phyloP scores from a whole-genome alignment of 2,329 filamentous ascomycete genomes.

The Albifimbria verrucaria region DNA sequence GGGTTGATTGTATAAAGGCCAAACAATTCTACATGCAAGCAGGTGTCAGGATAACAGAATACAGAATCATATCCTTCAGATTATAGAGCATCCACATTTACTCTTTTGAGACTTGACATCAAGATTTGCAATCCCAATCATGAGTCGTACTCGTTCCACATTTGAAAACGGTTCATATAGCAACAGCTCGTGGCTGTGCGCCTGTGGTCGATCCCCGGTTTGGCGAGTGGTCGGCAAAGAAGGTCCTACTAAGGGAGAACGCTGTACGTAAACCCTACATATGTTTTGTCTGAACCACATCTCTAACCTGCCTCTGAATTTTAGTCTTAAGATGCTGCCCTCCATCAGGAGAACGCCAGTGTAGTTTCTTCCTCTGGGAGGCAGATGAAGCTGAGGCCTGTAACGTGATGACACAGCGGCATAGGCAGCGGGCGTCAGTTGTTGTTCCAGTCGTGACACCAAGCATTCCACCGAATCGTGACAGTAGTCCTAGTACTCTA shows the following conservation, averaged over 20 bases:
- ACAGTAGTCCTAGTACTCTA: background rate
- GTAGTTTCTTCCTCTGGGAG: background rate
- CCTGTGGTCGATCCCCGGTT: background rate
- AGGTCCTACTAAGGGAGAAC: background rate
- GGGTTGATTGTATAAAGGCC: background rate
- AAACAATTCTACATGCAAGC: background rate
- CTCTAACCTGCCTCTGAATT: background rate
- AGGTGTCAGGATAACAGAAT: background rate
- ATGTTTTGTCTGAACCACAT: background rate
- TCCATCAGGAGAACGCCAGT: background rate
- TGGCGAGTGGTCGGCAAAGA: background rate
- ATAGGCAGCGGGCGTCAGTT: background rate
- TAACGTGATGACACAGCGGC: background rate
- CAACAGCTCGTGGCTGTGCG: background rate
- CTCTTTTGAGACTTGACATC: background rate
- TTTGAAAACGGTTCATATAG: background rate
- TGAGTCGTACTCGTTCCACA: background rate
- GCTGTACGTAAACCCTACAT: background rate
- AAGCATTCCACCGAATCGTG: background rate
- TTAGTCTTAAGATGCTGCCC: background rate
- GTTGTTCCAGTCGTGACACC: background rate
- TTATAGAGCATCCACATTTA: background rate
- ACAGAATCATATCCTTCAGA: background rate
- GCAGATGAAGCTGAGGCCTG: background rate
- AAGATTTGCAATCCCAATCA: background rate